Evolutionary conservation across 345 rosid genomes (phyloP), one percentile per base, ranked within the genome.

Genomic region (Citrus unshiu): DNA sequence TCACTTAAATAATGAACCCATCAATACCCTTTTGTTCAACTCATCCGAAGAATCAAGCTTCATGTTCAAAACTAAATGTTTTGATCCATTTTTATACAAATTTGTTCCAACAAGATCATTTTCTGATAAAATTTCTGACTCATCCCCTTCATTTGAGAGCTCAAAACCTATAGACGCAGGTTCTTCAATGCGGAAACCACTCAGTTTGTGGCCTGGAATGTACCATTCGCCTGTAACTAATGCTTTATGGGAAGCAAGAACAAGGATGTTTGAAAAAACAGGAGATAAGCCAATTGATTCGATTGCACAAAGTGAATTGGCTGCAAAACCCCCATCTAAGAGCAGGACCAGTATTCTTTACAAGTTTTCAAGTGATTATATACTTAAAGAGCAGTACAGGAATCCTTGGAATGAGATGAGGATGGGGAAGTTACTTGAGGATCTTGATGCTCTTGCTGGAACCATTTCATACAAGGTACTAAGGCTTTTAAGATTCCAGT

Each of bases 191-290:
- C 81, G 97, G 12, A 92, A 85, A 83, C 97, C 98, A 0, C 81
- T 95, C 65, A 92, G 97, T 83, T 80, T 95, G 51, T 95, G 98
- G 98, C 98, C 98, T 65, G 97, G 98, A 72, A 93, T 93, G 95
- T 95, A 95, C 83, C 96, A 91, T 74, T 93, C 98, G 1, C 97
- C 98, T 4, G 98, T 93, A 1, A 91, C 97, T 60, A 93, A 95
- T 75, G 97, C 97, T 80, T 85, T 95, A 0, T 95, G 98, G 97
- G 97, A 93, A 84, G 97, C 97, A 16, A 87, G 98, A 84, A 85
- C 95, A 5, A 85, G 75, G 29, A 88, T 93, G 25, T 90, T 88
- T 81, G 95, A 88, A 82, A 80, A 58, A 54, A 65, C 72, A 61
- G 83, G 63, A 56, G 91, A 75, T 4, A 71, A 35, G 34, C 71